phyloP scores from a whole-genome alignment of 1,284 basidiomycete species.

The Tranzscheliella williamsii region DNA sequence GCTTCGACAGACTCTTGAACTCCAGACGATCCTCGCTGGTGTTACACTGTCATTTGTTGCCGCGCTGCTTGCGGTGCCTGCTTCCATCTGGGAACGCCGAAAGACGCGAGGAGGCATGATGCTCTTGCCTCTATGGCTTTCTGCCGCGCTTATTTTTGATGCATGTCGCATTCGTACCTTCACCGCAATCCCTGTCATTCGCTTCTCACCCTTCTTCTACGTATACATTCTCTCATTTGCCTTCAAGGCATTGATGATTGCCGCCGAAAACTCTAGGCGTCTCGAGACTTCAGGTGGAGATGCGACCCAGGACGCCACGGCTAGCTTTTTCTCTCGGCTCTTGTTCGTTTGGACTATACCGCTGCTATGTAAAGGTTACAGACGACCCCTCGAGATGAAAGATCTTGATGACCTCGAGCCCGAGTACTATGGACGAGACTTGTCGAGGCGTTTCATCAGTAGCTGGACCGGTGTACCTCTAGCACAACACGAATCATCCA shows the following conservation, averaged over 20 bases:
- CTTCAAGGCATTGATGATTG: slow-evolving; percentile 33
- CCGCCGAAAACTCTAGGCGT: slow-evolving; percentile 34
- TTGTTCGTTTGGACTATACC: slow-evolving; percentile 42
- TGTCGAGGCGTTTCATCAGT: slow-evolving; percentile 14
- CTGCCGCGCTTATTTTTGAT: slow-evolving; percentile 24
- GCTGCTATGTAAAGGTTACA: slow-evolving; percentile 31
- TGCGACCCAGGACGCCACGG: slow-evolving; percentile 31
- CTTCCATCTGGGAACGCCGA: slow-evolving; percentile 20
- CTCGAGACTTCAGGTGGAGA: slow-evolving; percentile 6
- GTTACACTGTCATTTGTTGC: slow-evolving; percentile 23
- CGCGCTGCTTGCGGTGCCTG: slow-evolving; percentile 19
- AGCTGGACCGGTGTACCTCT: slow-evolving; percentile 16
- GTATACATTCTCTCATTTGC: slow-evolving; percentile 23
- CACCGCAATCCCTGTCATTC: slow-evolving; percentile 16
- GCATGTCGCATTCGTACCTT: slow-evolving; percentile 40
- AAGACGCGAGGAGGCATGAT: slow-evolving; percentile 34
- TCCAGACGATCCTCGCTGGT: slow-evolving; percentile 10
- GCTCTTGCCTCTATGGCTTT: slow-evolving; percentile 41
- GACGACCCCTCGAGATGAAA: slow-evolving; percentile 22
- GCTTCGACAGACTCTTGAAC: slow-evolving; percentile 8
- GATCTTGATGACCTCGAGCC: slow-evolving; percentile 35
- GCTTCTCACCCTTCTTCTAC: slow-evolving; percentile 25
- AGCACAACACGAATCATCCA: not conserved
- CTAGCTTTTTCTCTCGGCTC: slow-evolving; percentile 41
- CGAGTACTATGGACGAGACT: slow-evolving; percentile 18